Base-by-base conservation (phyloP, 2,329 filamentous ascomycete genomes). In the Apiospora aurea region DNA sequence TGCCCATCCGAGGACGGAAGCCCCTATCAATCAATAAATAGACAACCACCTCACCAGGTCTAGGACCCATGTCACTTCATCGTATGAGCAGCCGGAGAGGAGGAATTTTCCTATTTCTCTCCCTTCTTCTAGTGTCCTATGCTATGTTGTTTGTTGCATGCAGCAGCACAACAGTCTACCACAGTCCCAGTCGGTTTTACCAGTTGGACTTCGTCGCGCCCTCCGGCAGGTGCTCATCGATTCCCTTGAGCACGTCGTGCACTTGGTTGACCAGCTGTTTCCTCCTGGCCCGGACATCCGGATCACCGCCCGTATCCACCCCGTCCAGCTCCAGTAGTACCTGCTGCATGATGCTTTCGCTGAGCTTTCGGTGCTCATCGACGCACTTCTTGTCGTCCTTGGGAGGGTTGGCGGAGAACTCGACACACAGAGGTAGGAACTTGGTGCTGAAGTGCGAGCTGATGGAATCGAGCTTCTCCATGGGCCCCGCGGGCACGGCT, bases 281-380 rank as follows among this genome's bases (percentile, higher is more conserved):
- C 78, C 94, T 85, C 79, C 85, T 88, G 16, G 86, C 82, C 74
- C 93, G 86, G 38, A 92, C 90, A 16, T 91, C 90, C 13, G 84
- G 80, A 75, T 93, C 89, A 6, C 92, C 93, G 67, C 92, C 91
- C 0, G 91, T 91, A 76, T 96, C 93, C 2, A 96, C 89, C 29
- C 88, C 91, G 79, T 96, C 94, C 51, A 94, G 81, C 83, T 95
- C 96, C 75, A 96, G 82, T 49, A 96, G 78, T 2, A 95, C 89
- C 76, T 95, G 92, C 74, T 92, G 90, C 85, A 96, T 85, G 51
- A 95, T 88, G 5, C 91, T 93, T 84, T 96, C 94, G 4, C 90
- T 91, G 24, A 96, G 81, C 79, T 89, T 91, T 79, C 92, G 91
- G 80, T 96, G 92, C 78, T 95, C 92, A 46, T 94, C 93, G 18